Conservation (phyloP, 257 asterid species). For the Nicotiana sylvestris region DNA sequence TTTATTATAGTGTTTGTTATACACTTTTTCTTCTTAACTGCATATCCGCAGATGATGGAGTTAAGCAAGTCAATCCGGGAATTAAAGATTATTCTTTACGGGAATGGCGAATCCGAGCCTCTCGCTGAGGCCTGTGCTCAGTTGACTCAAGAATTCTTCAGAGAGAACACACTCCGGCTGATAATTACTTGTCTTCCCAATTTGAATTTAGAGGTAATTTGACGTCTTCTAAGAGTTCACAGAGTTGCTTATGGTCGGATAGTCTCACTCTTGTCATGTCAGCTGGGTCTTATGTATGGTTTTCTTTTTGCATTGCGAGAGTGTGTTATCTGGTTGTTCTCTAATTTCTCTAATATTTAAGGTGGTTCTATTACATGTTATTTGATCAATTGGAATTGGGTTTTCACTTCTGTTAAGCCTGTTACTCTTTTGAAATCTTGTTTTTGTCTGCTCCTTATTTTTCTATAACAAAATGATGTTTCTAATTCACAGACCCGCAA, state of each 20-base stretch:
- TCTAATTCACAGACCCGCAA: constrained; percentile 60
- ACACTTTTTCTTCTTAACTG: not conserved
- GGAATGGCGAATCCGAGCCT: constrained; percentile 90
- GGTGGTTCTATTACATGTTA: not conserved
- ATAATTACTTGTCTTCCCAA: constrained; percentile 71
- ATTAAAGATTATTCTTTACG: constrained; percentile 65
- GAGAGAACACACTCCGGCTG: constrained; percentile 71
- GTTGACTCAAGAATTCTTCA: constrained; percentile 82
- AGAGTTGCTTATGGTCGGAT: not conserved
- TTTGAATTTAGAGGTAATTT: constrained; percentile 66
- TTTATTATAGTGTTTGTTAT: not conserved
- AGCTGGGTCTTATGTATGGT: not conserved
- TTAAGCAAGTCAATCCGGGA: constrained; percentile 70
- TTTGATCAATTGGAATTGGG: not conserved
- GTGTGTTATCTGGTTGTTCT: not conserved
- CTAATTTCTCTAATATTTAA: not conserved
- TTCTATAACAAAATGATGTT: not conserved
- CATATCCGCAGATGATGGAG: constrained; percentile 56
- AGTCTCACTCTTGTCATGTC: not conserved
- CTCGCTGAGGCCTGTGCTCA: constrained; percentile 79
- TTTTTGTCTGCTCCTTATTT: not conserved
- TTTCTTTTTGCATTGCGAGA: not conserved
- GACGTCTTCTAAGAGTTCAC: not conserved
- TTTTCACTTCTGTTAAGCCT: not conserved
- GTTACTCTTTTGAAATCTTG: not conserved